These are phyloP conservation scores for Stenocarpella maydis DNA, from an alignment of 2,329 filamentous ascomycete genomes.

Conservation along the genomic window DNA sequence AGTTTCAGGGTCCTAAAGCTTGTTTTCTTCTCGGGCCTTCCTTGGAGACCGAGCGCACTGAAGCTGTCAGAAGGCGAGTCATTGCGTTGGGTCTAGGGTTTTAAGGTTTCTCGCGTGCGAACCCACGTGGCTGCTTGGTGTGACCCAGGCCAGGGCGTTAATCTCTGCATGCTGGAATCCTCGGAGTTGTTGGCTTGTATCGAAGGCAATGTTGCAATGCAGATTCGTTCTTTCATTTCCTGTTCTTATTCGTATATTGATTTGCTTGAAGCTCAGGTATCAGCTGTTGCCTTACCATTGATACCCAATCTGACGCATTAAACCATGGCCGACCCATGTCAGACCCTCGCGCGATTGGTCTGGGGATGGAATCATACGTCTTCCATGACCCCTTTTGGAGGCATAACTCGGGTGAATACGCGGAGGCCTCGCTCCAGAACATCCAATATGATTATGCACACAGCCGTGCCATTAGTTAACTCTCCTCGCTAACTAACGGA, in stretches of 20 bases:
- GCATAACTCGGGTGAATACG: too few species aligned
- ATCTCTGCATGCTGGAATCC: not conserved
- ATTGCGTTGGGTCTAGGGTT: not conserved
- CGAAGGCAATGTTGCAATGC: not conserved
- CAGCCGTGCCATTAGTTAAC: too few species aligned
- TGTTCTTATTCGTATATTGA: not conserved
- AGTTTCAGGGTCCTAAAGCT: not conserved
- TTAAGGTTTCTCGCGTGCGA: slow-evolving; percentile 27
- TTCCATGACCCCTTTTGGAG: too few species aligned
- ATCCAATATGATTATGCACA: too few species aligned
- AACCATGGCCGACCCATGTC: too few species aligned
- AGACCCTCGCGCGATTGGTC: too few species aligned
- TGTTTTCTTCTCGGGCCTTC: not conserved
- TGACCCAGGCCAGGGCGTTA: not conserved
- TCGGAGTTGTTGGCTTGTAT: not conserved
- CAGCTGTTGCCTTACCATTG: not conserved
- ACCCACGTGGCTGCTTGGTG: slow-evolving; percentile 7
- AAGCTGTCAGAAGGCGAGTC: slow-evolving; percentile 24
- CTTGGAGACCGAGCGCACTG: not conserved
- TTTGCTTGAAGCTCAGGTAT: not conserved
- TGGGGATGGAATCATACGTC: too few species aligned
- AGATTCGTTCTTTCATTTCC: not conserved
- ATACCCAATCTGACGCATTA: not conserved
- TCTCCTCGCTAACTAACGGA: too few species aligned
- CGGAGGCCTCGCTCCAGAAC: too few species aligned